These are phyloP conservation scores for Schizophyllum commune DNA, from an alignment of 1,284 basidiomycete species.

Conservation along the genomic window DNA sequence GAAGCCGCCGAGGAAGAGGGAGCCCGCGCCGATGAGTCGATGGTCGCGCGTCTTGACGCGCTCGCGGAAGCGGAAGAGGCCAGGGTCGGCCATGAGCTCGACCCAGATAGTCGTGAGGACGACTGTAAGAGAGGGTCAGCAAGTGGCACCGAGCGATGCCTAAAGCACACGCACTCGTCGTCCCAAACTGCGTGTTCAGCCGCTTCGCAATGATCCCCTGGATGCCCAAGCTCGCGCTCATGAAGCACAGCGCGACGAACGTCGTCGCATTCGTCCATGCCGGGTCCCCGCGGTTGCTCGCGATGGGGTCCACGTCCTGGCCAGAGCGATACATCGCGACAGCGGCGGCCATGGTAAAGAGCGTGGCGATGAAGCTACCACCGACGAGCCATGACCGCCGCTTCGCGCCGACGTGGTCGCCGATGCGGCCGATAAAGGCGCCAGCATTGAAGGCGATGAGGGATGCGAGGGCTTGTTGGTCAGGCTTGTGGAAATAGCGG, in stretches of 20 bases:
- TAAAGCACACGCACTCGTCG: conserved; percentile 48
- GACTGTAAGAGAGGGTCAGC: conserved; percentile 25
- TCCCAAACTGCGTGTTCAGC: conserved; percentile 71
- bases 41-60: conserved; percentile 62
- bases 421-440: conserved; percentile 62
- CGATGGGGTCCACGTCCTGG: conserved; percentile 36
- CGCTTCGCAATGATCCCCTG: conserved; percentile 81
- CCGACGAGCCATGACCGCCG: conserved; percentile 68
- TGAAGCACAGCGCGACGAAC: conserved; percentile 65
- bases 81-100: conserved; percentile 75
- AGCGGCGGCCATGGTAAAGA: conserved; percentile 67
- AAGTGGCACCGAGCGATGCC: conserved; percentile 6
- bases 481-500: conserved; percentile 59
- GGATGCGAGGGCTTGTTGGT: conserved; percentile 76
- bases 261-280: conserved; percentile 62
- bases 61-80: conserved; percentile 48
- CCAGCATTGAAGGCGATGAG: conserved; percentile 71
- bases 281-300: conserved; percentile 45
- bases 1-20: conserved; percentile 72
- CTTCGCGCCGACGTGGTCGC: conserved; percentile 63
- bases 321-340: conserved; percentile 58
- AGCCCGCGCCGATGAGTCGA: conserved; percentile 55
- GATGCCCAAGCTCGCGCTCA: conserved; percentile 70
- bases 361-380: conserved; percentile 65
- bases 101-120: conserved; percentile 80